Percentiles rank a stretch among this genome's conserved stretches.
Evolutionary conservation across 331 rosid genomes (phyloP).

Genomic region (Quercus lobata): DNA sequence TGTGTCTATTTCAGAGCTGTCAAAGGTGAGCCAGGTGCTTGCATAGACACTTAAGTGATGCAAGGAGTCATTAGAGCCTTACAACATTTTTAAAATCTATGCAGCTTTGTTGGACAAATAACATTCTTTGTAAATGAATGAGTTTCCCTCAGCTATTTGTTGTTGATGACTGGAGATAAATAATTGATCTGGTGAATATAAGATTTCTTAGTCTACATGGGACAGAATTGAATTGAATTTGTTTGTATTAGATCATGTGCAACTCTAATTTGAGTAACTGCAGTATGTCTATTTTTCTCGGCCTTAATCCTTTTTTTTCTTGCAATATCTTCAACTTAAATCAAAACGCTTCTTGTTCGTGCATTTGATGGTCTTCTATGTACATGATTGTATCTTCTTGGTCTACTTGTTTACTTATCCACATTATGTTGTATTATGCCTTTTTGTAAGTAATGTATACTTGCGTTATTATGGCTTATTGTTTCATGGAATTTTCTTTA

Average conservation of each 20-base stretch:
- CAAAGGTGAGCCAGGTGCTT: not conserved
- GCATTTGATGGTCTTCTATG: not conserved
- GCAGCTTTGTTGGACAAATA: not conserved
- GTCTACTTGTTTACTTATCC: not conserved
- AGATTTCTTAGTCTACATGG: not conserved
- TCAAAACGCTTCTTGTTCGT: not conserved
- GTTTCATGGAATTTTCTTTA: constrained; percentile 6
- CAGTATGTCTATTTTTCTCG: not conserved
- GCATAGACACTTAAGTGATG: not conserved
- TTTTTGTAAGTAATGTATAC: not conserved
- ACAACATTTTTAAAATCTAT: not conserved
- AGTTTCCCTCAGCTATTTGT: no score
- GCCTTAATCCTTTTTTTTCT: constrained; percentile 2
- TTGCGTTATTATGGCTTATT: not conserved
- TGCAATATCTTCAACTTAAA: constrained; percentile 8
- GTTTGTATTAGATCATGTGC: not conserved
- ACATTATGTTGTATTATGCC: not conserved
- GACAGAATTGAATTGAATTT: not conserved
- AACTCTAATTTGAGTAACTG: no score
- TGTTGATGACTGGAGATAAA: not conserved
- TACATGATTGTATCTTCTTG: not conserved
- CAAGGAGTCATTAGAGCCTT: not conserved
- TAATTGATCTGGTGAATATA: not conserved
- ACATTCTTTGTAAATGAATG: not conserved
- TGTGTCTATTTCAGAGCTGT: not conserved